Base-by-base conservation (phyloP, 176 grass and related monocot species). In the bread wheat (Triticum aestivum) region DNA sequence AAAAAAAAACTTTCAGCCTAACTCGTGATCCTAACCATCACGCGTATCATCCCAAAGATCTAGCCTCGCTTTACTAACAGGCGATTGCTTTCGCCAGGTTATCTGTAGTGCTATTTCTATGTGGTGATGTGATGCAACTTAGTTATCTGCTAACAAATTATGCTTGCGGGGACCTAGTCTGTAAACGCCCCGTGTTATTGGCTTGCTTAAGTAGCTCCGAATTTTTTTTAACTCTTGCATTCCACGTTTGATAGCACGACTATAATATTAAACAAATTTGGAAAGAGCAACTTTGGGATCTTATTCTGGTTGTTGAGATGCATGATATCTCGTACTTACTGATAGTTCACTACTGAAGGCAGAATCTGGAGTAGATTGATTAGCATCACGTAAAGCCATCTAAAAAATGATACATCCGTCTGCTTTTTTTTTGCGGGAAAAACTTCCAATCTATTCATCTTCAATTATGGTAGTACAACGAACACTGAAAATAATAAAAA, bases 21-120 rank as follows among this genome's bases (percentile, higher is more conserved):
- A 82, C 49, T 29, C 6, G 49, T 29, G 78, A 86, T 89, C 78
- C 3, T 77, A 82, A 77, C 82, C 38, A 82, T 86, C 21, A 8
- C 38, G 71, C 29, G 68, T 63, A 77, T 63, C 37, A 3, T 29
- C 76, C 47, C 70, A 35, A 35, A 71, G 64, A 61, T 69, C 61
- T 4, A 81, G 34, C 35, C 32, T 59, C 4, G 49, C 47, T 82
- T 42, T 1, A 23, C 3, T 42, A 59, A 27, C 8, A 5, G 59
- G 42, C 37, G 56, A 29, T 59, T 58, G 13, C 32, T 37, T 39
- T 37, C 64, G 15, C 34, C 9, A 18, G 45, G 17, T 9, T 13
- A 68, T 26, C 17, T 24, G 26, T 63, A 80, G 77, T 89, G 88
- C 61, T 5, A 67, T 81, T 89, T 47, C 45, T 13, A 15, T 10